Evolutionary conservation across 169 alveolate genomes (phyloP).

Genomic region (Cryptosporidium xiaoi): DNA sequence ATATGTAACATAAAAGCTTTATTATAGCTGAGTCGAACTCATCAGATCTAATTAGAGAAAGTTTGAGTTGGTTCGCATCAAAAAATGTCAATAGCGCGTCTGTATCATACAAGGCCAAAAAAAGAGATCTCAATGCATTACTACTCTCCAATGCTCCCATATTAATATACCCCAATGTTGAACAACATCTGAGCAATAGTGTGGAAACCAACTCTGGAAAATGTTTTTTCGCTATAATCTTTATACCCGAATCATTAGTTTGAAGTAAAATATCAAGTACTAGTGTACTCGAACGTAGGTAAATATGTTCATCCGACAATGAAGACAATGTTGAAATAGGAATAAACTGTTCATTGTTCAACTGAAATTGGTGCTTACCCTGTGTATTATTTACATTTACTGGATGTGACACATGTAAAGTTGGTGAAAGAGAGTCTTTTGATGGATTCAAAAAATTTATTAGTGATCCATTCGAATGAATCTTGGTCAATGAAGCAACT

Average conservation of each 20-base stretch:
- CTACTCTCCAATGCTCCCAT: slow-evolving; percentile 73
- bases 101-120: slow-evolving; percentile 38
- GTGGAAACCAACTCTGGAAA: slow-evolving; percentile 61
- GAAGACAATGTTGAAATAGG: slow-evolving; percentile 12
- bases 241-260: slow-evolving; percentile 64
- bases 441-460: neutral
- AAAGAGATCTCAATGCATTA: slow-evolving; percentile 51
- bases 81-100: slow-evolving; percentile 40
- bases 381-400: neutral
- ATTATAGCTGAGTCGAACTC: slow-evolving; percentile 39
- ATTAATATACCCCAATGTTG: slow-evolving; percentile 70
- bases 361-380: neutral
- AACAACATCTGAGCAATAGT: slow-evolving; percentile 53
- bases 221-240: slow-evolving; percentile 53
- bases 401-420: slow-evolving; percentile 4
- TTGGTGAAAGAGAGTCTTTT: slow-evolving; percentile 7
- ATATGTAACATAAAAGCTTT: slow-evolving; percentile 42
- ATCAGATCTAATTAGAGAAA: slow-evolving; percentile 16
- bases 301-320: slow-evolving; percentile 48
- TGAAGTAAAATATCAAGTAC: slow-evolving; percentile 45
- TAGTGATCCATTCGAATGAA: neutral
- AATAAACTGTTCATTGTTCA: slow-evolving; percentile 5
- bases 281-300: slow-evolving; percentile 59
- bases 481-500: slow-evolving; percentile 4
- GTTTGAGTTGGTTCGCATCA: slow-evolving; percentile 56